Evolutionary conservation across 1,139 yeast genomes (phyloP), one percentile per base, ranked within the genome.

Genomic region (Hansenula lynferdii): DNA sequence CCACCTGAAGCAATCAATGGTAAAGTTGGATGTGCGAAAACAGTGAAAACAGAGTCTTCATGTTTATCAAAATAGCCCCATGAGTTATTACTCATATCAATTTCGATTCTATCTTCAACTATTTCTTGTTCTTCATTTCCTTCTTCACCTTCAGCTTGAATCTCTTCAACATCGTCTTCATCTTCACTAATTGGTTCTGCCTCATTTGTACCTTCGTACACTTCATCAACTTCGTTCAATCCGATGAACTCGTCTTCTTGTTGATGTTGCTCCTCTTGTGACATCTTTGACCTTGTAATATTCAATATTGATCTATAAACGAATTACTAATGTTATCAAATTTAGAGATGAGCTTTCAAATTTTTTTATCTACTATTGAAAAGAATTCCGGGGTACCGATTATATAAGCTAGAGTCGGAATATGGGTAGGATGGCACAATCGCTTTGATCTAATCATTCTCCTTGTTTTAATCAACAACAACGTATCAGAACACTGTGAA

Each of bases 1-100:
- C 97, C 97, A 35, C 97, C 97, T 14, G 95, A 82, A 16, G 85
- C 77, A 6, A 81, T 85, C 42, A 86, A 75, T 17, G 96, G 96
- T 45, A 87, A 69, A 14, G 72, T 70, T 31, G 97, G 97, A 58
- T 89, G 97, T 17, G 78, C 67, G 41, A 84, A 77, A 15, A 92
- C 71, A 19, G 85, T 72, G 61, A 85, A 92, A 11, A 92, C 76
- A 4, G 95, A 83, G 59, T 89, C 96, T 40, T 75, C 72, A 58
- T 92, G 98, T 52, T 76, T 74, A 58, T 92, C 98, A 58, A 90
- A 92, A 60, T 87, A 92, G 0, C 87, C 70, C 67, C 84, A 75
- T 4, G 97, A 87, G 64, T 92, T 90, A 62, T 92, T 90, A 36
- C 90, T 70, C 77, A 89, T 67, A 56, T 89, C 97, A 30, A 81